Base-by-base conservation (phyloP, 1,139 yeast genomes). In the Magnusiomyces suaveolens region DNA sequence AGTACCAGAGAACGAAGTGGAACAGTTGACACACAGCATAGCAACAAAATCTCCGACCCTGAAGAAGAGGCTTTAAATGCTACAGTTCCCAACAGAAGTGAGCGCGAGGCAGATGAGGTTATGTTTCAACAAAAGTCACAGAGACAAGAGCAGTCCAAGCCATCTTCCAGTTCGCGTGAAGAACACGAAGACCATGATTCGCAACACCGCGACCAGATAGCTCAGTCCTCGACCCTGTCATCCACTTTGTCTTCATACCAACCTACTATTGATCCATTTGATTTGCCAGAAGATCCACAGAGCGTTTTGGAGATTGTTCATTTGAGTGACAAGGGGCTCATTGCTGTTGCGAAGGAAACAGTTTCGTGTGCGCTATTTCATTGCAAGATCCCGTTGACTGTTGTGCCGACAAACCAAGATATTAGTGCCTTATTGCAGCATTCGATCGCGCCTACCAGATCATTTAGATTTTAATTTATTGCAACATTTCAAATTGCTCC, bases 381-480 rank as follows among this genome's bases (percentile, higher is more conserved):
- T 18, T 66, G 70, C 52, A 64, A 69, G 10, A 66, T 70, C 24
- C 73, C 73, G 0, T 50, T 70, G 3, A 59, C 61, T 33, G 68
- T 66, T 18, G 59, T 60, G 43, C 68, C 69, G 0, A 66, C 69
- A 1, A 65, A 65, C 53, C 67, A 66, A 48, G 69, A 66, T 54
- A 64, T 66, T 38, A 60, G 64, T 10, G 66, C 69, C 2, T 55
- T 65, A 18, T 52, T 64, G 18, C 66, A 63, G 38, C 64, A 61
- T 26, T 48, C 58, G 3, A 55, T 55, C 1, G 48, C 54, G 10
- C 52, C 57, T 14, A 55, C 57, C 1, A 38, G 57, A 18, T 38
- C 43, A 4, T 38, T 38, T 38, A 38, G 18, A 10, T 10, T 38
- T 14, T 38, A n/a, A 38, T 10, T 38, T n/a, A n/a, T n/a, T n/a